Base-by-base conservation (phyloP, 208 protist species). In the Trypanosoma rangeli region DNA sequence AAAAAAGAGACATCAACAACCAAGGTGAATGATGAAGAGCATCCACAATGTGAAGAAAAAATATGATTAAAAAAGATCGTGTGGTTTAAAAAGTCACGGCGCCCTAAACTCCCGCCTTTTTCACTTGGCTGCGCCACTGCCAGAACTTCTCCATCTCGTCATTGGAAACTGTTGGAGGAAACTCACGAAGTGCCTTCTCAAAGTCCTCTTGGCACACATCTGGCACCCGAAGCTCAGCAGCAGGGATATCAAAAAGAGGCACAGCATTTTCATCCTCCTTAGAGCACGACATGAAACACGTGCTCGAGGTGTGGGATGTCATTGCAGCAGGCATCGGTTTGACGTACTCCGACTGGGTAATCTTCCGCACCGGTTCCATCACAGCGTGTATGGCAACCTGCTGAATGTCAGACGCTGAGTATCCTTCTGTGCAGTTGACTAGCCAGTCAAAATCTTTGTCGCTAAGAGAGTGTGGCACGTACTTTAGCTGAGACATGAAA, bases 371-470 rank as follows among this genome's bases (percentile, higher is more conserved):
- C 0, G 98, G 98, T 53, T 82, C 74, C 94, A 99, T 98, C 15
- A 98, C 73, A 0, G 97, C 97, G 33, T 98, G 94, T 1, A 87
- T 90, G 1, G 96, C 78, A 4, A 98, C 44, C 24, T 84, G 92
- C 9, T 79, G 71, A 73, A 99, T 83, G 76, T 99, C 98, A 0
- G 97, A 92, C 26, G 95, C 86, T 10, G 95, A 97, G 74, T 89
- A 98, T 39, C 86, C 84, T 10, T 92, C 81, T 15, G 82, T 91
- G 8, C 49, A 53, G 28, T 76, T 46, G 18, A 84, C 78, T 15
- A 97, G 39, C 28, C 49, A 59, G 2, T 75, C 39, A 61, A 95
- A 49, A 49, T 92, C 75, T 3, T 48, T 71, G 3, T 73, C 56
- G 13, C 48, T 62, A 0, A 97, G 61, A 15, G 28, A 49, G 39